phyloP scores from a whole-genome alignment of 805 yeast genomes.

The Candida chilensis region DNA sequence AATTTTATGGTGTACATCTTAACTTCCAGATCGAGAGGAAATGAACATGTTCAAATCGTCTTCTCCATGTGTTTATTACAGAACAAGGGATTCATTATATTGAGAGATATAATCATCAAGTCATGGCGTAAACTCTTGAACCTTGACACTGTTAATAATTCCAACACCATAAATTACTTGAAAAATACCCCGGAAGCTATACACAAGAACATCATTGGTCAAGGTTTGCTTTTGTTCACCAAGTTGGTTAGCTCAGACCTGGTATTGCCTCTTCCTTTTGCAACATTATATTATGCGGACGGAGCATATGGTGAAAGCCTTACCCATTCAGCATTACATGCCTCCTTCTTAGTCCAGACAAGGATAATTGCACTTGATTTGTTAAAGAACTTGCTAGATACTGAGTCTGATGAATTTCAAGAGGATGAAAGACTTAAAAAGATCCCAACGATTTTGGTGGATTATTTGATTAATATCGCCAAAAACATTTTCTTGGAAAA shows the following conservation, averaged over 20 bases:
- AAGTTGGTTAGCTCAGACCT: constrained; percentile 28
- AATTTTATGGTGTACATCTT: constrained; percentile 13
- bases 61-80: constrained; percentile 6
- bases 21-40: constrained; percentile 9
- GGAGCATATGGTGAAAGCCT: constrained; percentile 10
- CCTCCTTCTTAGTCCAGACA: constrained; percentile 26
- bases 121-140: constrained; percentile 12
- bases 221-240: constrained; percentile 33
- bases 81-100: constrained; percentile 5
- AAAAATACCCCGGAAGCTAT: constrained; percentile 22
- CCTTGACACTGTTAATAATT: constrained; percentile 11
- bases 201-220: constrained; percentile 31
- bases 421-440: constrained; percentile 8
- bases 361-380: constrained; percentile 29
- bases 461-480: constrained; percentile 34
- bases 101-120: constrained; percentile 5
- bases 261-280: constrained; percentile 17
- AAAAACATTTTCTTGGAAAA: constrained; percentile 26
- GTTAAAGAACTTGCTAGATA: constrained; percentile 19
- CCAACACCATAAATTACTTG: constrained; percentile 19
- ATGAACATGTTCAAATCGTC: not conserved
- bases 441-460: constrained; percentile 28
- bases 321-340: constrained; percentile 10
- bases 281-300: constrained; percentile 28
- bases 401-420: constrained; percentile 10